phyloP scores from a whole-genome alignment of 176 grass and related monocot species.

The Phyllostachys edulis region DNA sequence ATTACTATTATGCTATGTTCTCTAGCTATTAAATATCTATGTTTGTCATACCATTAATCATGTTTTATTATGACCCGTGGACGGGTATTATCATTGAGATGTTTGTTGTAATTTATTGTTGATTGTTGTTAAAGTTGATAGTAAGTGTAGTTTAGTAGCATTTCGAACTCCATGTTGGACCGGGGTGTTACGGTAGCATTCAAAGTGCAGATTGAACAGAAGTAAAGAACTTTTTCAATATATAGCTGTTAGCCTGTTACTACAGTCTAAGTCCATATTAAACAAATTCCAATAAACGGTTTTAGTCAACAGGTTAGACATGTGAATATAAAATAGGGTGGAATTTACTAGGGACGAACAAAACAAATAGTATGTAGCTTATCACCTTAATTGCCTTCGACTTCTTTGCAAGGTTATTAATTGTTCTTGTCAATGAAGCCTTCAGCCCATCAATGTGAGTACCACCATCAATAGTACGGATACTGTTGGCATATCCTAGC shows the following conservation, averaged over 20 bases:
- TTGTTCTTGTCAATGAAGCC: constrained; percentile 84
- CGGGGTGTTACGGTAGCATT: neutral
- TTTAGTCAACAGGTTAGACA: constrained; percentile 3
- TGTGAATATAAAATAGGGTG: neutral
- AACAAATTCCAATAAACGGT: neutral
- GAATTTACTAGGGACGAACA: neutral
- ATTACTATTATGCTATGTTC: no score
- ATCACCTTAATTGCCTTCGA: constrained; percentile 83
- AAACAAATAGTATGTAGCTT: constrained; percentile 19
- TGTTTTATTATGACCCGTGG: no score
- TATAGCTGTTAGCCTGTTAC: neutral
- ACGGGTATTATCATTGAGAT: no score
- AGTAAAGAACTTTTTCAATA: neutral
- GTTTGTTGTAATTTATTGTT: no score
- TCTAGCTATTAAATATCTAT: no score
- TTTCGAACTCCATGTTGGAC: no score
- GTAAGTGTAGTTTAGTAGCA: no score
- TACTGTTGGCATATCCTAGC: constrained; percentile 97
- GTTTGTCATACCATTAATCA: no score
- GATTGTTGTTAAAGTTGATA: no score
- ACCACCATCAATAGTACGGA: constrained; percentile 95
- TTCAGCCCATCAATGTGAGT: constrained; percentile 97
- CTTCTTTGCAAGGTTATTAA: constrained; percentile 89
- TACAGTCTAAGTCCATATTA: neutral
- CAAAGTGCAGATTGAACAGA: neutral